These are phyloP conservation scores for Trichoderma sp. DNA, from an alignment of 2,329 filamentous ascomycete species.

Conservation along the genomic window DNA sequence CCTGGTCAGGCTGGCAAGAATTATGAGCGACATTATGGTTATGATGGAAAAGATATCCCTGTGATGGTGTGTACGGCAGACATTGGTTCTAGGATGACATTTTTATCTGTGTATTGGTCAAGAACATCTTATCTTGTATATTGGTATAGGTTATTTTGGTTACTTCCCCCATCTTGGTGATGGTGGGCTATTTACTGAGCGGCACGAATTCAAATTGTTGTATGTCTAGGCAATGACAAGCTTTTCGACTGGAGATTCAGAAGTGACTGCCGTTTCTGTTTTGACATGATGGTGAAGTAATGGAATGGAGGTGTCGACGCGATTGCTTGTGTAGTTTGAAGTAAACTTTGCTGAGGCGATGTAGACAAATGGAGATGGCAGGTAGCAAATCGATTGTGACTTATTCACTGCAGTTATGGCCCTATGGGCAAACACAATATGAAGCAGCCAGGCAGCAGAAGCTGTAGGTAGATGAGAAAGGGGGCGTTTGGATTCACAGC, in stretches of 20 bases:
- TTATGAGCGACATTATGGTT: conserved; percentile 14
- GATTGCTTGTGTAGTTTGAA: not conserved
- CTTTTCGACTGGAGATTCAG: not conserved
- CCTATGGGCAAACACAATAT: not conserved
- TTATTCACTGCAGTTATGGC: not conserved
- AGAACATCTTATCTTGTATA: not conserved
- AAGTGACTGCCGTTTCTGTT: not conserved
- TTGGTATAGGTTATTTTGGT: not conserved
- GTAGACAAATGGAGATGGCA: not conserved
- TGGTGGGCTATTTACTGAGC: not conserved
- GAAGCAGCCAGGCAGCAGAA: not conserved
- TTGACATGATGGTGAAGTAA: not conserved
- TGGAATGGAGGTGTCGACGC: not conserved
- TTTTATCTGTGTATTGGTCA: not conserved
- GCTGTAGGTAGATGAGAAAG: not conserved
- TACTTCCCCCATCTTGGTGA: not conserved
- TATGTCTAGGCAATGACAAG: not conserved
- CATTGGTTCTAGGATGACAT: not conserved
- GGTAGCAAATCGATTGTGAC: not conserved
- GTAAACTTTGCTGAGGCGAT: not conserved
- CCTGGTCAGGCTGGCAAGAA: not conserved
- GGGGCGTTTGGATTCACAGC: not conserved
- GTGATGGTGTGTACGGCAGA: conserved; percentile 6
- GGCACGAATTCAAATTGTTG: not conserved
- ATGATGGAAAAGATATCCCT: conserved; percentile 17